Percentiles rank a stretch among this genome's conserved stretches.
These are phyloP conservation scores for Daedaleopsis sinensis DNA, from an alignment of 768 basidiomycete genomes.

Conservation along the genomic window DNA sequence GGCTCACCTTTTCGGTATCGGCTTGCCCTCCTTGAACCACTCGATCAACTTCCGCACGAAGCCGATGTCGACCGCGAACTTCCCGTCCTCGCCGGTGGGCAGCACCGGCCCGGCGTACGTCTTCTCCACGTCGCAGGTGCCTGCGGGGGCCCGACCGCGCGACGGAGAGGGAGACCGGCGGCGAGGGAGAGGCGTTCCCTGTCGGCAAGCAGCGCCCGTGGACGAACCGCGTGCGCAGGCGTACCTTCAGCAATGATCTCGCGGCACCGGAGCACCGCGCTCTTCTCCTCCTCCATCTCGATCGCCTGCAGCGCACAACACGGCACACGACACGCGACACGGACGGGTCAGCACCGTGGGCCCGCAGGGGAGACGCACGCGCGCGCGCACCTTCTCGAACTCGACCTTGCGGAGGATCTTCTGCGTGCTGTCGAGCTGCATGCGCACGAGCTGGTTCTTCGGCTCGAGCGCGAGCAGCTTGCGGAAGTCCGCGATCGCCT, in stretches of 20 bases:
- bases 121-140: constrained; percentile 78
- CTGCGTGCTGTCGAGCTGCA: constrained; percentile 85
- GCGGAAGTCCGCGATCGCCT: constrained; percentile 87
- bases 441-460: constrained; percentile 75
- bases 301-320: constrained; percentile 64
- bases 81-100: constrained; percentile 55
- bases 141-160: constrained; percentile 36
- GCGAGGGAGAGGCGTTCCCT: background rate
- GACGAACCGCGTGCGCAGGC: constrained; percentile 16
- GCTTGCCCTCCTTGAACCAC: constrained; percentile 94
- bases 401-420: constrained; percentile 89
- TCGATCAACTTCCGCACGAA: constrained; percentile 88
- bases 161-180: too few relatives aligned
- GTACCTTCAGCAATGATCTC: constrained; percentile 81
- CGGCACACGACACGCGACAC: background rate
- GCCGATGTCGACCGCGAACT: constrained; percentile 71
- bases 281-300: constrained; percentile 87
- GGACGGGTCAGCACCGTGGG: background rate
- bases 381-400: constrained; percentile 76
- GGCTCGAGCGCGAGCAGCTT: constrained; percentile 85
- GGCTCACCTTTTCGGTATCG: constrained; percentile 67
- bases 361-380: background rate
- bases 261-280: constrained; percentile 69
- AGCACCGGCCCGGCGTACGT: constrained; percentile 79
- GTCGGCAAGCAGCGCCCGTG: constrained; percentile 3